Evolutionary conservation across 2,329 filamentous ascomycete genomes (phyloP), one percentile per base, ranked within the genome.

Genomic region (Ramularia collo-cygni): DNA sequence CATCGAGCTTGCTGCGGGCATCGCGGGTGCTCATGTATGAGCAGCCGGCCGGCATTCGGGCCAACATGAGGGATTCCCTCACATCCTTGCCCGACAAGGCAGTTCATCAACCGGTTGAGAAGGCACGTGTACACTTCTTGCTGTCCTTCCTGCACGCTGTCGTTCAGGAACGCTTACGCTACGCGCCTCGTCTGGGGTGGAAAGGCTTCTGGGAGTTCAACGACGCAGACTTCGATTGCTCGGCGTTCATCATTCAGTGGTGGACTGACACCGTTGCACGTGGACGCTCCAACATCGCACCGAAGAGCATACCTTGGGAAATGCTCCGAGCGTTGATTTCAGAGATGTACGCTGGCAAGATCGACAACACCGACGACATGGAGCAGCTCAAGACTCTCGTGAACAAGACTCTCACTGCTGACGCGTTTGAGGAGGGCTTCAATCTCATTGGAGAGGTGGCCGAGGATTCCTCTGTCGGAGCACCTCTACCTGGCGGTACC

Each of bases 191-290:
- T 42, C 71, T 98, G 40, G 92, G 92, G 45, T 98, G 92, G 92
- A 95, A 94, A 70, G 87, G 88, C 38, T 95, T 95, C 74, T 98
- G 93, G 92, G 93, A 98, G 66, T 98, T 98, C 65, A 98, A 98
- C 61, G 93, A 98, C 65, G 94, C 89, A 54, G 92, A 98, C 66
- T 96, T 96, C 65, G 90, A 98, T 74, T 98, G 92, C 67, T 95
- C 85, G 32, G 86, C 87, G 39, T 92, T 86, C 64, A 93, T 98
- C 51, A 87, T 96, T 53, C 92, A 98, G 60, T 85, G 83, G 21
- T 98, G 92, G 92, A 75, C 95, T 48, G 87, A 95, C 54, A 73
- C 72, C 4, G 79, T 86, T 21, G 85, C 90, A 2, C 79, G 83
- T 53, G 87, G 83, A 50, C 82, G 92, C 43, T 90, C 87, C 44